Base-by-base conservation (phyloP, 179 eudicot species). In the Drosera spatulata region DNA sequence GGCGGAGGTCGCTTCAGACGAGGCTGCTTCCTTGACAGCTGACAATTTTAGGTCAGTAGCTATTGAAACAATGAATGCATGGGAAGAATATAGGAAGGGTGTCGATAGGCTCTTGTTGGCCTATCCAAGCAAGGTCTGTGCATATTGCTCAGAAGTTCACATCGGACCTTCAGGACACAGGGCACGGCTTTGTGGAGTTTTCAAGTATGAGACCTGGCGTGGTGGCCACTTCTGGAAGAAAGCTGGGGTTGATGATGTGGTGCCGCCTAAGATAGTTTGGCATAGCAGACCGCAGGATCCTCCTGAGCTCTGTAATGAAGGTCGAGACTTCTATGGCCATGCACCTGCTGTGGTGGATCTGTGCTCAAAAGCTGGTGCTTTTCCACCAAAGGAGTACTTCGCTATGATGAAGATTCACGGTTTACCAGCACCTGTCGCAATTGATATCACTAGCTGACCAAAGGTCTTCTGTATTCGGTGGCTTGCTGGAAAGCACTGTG, bases 311-410 rank as follows among this genome's bases (percentile, higher is more conserved):
- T 12, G 70, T 6, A 71, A 93, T 50, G 77, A 73, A 70, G 82
- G 87, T 49, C 76, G 91, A 58, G 67, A 67, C n/a, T 90, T 75
- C 62, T 93, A 93, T 56, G 99, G 99, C 40, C 97, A 82, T 65
- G 94, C 94, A 12, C 99, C 99, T 40, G 99, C 87, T 49, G 86
- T 90, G 61, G 94, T 93, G 66, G 97, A 83, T 73, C 75, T 93
- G 41, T 93, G 99, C 63, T 60, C 68, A 48, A 81, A 88, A 73
- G 94, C 85, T 9, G 97, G 95, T 69, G 78, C 65, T 53, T 15
- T 63, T 44, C 69, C 68, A 11, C 91, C 95, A 3, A 2, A 58
- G 4, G 78, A 78, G 54, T 93, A 93, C 61, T 60, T 41, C 33
- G 81, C 82, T 65, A 73, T 86, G 93, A 93, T 89, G 97, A 93